Evolutionary conservation across 2,329 filamentous ascomycete species (phyloP).

Genomic region (Chaetomium olivaceum): DNA sequence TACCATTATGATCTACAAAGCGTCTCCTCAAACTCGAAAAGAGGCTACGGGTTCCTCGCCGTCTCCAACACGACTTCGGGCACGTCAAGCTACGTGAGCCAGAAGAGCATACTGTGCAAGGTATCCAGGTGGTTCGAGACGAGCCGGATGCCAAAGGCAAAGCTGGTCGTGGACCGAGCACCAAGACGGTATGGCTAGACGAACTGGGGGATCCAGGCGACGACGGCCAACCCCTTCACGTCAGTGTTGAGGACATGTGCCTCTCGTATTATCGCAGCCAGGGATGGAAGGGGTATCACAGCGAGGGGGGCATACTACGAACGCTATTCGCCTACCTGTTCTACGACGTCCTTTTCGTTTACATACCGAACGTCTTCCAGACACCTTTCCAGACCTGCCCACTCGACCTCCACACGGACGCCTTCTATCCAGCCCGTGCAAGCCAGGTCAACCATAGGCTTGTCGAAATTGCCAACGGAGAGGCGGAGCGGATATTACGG

Average conservation of each 20-base stretch:
- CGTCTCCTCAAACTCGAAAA: constrained; percentile 89
- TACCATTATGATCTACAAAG: constrained; percentile 96
- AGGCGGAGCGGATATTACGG: constrained; percentile 65
- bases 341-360: constrained; percentile 88
- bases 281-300: constrained; percentile 94
- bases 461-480: constrained; percentile 83
- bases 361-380: constrained; percentile 95
- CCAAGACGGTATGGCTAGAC: constrained; percentile 87
- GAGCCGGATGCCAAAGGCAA: constrained; percentile 39
- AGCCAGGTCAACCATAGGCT: constrained; percentile 87
- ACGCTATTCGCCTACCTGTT: constrained; percentile 90
- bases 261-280: constrained; percentile 77
- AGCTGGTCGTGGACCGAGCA: constrained; percentile 49
- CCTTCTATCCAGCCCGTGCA: constrained; percentile 82
- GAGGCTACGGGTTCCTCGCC: constrained; percentile 75
- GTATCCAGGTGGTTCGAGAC: constrained; percentile 72
- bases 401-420: constrained; percentile 87
- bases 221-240: constrained; percentile 58
- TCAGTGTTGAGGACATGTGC: constrained; percentile 92
- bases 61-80: constrained; percentile 88
- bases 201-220: constrained; percentile 54
- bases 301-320: constrained; percentile 87
- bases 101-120: constrained; percentile 71
- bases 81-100: constrained; percentile 79
- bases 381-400: constrained; percentile 94